Conservation (phyloP, 192 early-diverging fungal species). For the Coemansia sp. region DNA sequence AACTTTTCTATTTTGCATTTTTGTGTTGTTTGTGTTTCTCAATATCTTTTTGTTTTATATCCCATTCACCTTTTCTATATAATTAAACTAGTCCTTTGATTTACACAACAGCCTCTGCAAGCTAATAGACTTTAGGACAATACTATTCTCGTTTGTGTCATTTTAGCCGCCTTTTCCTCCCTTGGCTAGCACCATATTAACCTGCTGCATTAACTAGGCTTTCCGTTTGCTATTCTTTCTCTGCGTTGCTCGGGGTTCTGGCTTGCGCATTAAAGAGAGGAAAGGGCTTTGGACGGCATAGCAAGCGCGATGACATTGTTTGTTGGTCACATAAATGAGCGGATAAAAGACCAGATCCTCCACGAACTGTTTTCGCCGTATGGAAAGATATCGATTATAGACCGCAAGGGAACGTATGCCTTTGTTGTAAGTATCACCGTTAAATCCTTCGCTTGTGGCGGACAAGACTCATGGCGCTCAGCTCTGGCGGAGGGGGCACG, state of each 20-base stretch:
- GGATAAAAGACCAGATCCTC: slow-evolving; percentile 26
- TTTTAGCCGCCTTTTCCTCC: no score
- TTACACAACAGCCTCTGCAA: neutral
- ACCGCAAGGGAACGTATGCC: slow-evolving; percentile 40
- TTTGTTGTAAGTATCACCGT: slow-evolving; percentile 36
- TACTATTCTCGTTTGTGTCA: neutral
- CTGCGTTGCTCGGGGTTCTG: neutral
- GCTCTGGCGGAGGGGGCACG: neutral
- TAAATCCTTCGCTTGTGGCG: neutral
- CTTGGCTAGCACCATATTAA: neutral
- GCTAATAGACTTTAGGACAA: neutral
- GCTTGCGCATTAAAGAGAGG: neutral
- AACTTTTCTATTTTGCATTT: neutral
- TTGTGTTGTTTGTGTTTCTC: neutral
- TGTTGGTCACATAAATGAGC: slow-evolving; percentile 41
- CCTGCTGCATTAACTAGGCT: neutral
- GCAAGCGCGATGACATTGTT: slow-evolving; percentile 31
- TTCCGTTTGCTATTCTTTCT: neutral
- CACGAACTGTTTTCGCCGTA: slow-evolving; percentile 25
- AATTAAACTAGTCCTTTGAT: neutral
- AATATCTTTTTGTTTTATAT: neutral
- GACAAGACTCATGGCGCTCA: neutral
- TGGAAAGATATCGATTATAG: slow-evolving; percentile 25
- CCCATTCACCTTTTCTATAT: slow-evolving; percentile 3
- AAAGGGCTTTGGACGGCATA: neutral